phyloP scores from a whole-genome alignment of 192 early-diverging fungal species.

The Coemansia biformis region DNA sequence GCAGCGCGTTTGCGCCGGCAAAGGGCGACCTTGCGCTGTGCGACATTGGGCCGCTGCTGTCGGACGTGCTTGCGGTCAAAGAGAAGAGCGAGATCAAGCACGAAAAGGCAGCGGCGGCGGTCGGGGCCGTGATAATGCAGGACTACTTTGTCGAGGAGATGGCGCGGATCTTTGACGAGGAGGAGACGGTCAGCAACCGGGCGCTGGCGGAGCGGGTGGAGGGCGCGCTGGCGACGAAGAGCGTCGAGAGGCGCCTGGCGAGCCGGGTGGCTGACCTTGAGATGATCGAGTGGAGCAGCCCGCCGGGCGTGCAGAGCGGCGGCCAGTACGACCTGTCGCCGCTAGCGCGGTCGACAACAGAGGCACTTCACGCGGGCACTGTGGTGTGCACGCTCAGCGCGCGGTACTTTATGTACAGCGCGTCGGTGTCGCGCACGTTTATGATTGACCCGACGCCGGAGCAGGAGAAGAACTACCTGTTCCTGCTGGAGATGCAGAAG shows the following conservation, averaged over 20 bases:
- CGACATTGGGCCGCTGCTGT: slow-evolving; percentile 69
- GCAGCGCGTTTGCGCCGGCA: slow-evolving; percentile 52
- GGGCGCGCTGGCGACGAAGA: slow-evolving; percentile 61
- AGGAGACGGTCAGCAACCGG: slow-evolving; percentile 79
- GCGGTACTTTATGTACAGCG: slow-evolving; percentile 92
- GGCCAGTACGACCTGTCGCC: slow-evolving; percentile 84
- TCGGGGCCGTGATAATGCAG: slow-evolving; percentile 74
- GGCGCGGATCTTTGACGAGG: slow-evolving; percentile 80
- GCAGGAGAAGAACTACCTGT: slow-evolving; percentile 90
- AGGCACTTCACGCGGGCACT: slow-evolving; percentile 78
- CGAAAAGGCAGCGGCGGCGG: slow-evolving; percentile 64
- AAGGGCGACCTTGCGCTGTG: slow-evolving; percentile 56
- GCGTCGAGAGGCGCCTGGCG: slow-evolving; percentile 59
- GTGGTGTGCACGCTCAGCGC: slow-evolving; percentile 91
- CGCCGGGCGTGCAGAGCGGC: slow-evolving; percentile 94
- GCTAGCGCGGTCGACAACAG: slow-evolving; percentile 67
- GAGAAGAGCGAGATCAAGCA: slow-evolving; percentile 83
- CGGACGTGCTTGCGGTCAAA: slow-evolving; percentile 73
- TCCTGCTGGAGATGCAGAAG: slow-evolving; percentile 81
- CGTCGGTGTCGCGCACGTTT: slow-evolving; percentile 89
- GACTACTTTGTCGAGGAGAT: slow-evolving; percentile 84
- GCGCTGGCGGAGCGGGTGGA: slow-evolving; percentile 71
- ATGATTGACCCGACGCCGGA: slow-evolving; percentile 79
- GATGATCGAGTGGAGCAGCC: slow-evolving; percentile 82
- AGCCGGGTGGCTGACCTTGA: slow-evolving; percentile 67